These are phyloP conservation scores for Artemisia argyi DNA, from an alignment of 129 eudicot genomes.

Conservation along the genomic window DNA sequence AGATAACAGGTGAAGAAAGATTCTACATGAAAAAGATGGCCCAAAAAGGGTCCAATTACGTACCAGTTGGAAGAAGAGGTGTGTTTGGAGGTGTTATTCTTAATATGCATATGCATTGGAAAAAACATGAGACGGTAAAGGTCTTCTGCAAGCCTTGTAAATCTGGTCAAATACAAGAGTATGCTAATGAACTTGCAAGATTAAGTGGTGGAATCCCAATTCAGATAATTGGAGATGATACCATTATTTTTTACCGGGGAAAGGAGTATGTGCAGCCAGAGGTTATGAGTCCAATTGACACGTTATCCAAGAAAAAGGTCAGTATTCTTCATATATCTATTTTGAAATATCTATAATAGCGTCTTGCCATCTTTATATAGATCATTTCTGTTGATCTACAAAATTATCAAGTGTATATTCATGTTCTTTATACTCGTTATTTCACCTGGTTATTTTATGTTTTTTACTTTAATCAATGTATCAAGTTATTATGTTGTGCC, in stretches of 20 bases:
- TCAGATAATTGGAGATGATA: constrained; percentile 73
- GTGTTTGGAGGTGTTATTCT: constrained; percentile 93
- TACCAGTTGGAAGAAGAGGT: constrained; percentile 91
- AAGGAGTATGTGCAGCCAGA: constrained; percentile 87
- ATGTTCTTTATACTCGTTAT: no score
- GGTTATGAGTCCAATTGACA: constrained; percentile 95
- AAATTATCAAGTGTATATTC: no score
- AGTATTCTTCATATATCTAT: constrained; percentile 10
- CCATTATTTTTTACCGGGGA: constrained; percentile 82
- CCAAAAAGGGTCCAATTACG: constrained; percentile 85
- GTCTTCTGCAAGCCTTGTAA: constrained; percentile 96
- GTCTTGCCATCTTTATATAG: no score
- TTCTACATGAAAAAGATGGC: constrained; percentile 96
- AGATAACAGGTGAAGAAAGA: constrained; percentile 10
- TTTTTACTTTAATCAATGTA: no score
- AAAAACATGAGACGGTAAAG: constrained; percentile 91
- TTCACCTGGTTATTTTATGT: no score
- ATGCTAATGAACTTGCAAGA: constrained; percentile 81
- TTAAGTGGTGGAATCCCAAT: constrained; percentile 93
- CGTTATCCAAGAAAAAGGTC: constrained; percentile 86
- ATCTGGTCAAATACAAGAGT: constrained; percentile 83
- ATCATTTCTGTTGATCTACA: no score
- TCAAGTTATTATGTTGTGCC: no score
- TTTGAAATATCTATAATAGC: not conserved
- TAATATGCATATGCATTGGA: constrained; percentile 98